Base-by-base conservation (phyloP, 305 asterid species). In the Plantago rigida region DNA sequence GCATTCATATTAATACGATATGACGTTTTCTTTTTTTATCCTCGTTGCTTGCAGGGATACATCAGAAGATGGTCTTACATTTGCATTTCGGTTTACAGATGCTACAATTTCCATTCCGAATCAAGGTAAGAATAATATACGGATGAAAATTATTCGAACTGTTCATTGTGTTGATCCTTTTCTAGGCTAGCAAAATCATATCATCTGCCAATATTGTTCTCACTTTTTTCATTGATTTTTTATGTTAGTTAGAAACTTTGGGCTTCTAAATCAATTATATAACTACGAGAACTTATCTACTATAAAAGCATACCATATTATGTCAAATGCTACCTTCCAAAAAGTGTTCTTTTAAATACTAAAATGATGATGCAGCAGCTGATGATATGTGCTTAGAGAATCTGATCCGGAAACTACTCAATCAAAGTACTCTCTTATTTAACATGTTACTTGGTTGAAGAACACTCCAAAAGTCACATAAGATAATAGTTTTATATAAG, bases 81-180 rank as follows among this genome's bases (percentile, higher is more conserved):
- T 93, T 66, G 90, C 95, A 47, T 93, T 93, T 73, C 97, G 99
- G 74, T 89, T 93, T 81, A 85, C 97, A 41, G 99, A 93, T 70
- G 83, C 92, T 73, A 82, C 90, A 63, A 24, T 79, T 58, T 85
- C 96, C 65, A 58, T 78, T 70, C 83, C 94, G 41, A 86, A 81
- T 73, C 95, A 89, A 81, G 99, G 97, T 93, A 82, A 60, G 87
- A 66, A 47, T 57, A 64, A 13, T 61, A 62, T 63, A 36, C 72
- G 62, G 12, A 44, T 73, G 65, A 50, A 56, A 14, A 51, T 55
- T 41, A 13, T 62, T 71, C 39, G 24, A 9, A 58, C 59, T 71
- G 56, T 62, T 64, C 69, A 39, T 51, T n/a, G 4, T 29, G 26
- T n/a, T 42, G 66, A 15, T 22, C 39, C 52, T 39, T 6, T 56